phyloP scores from a whole-genome alignment of 257 asterid genomes.

The Primulina huaijiensis region DNA sequence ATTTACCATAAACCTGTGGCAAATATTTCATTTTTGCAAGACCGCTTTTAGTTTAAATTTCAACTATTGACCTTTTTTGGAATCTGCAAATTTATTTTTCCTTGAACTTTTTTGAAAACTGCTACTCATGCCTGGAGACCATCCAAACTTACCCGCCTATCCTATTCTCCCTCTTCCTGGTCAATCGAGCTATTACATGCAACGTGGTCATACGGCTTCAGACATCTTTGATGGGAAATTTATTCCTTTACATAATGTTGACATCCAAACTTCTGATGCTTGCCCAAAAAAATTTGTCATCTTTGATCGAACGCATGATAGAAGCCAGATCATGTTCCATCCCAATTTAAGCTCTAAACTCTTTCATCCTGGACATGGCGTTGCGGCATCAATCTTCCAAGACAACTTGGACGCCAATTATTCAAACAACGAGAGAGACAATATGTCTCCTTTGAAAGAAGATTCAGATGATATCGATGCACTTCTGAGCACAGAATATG shows the following conservation, averaged over 20 bases:
- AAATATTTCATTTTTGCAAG: conserved; percentile 17
- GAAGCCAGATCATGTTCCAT: conserved; percentile 66
- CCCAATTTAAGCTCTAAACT: conserved; percentile 54
- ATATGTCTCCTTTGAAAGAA: conserved; percentile 44
- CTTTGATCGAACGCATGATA: conserved; percentile 52
- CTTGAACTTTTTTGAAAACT: conserved; percentile 10
- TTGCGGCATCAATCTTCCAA: conserved; percentile 31
- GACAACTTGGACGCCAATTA: conserved; percentile 15
- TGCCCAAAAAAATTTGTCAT: conserved; percentile 72
- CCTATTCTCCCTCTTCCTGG: conserved; percentile 42
- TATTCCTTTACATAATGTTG: conserved; percentile 35
- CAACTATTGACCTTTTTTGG: conserved; percentile 8
- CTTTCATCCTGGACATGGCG: conserved; percentile 33
- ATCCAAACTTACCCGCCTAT: conserved; percentile 31
- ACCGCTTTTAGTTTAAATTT: conserved; percentile 12
- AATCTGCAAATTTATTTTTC: conserved; percentile 20
- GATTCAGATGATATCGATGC: conserved; percentile 78
- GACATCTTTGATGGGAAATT: conserved; percentile 36
- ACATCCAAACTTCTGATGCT: conserved; percentile 51
- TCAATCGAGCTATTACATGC: conserved; percentile 37
- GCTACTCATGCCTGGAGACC: conserved; percentile 55
- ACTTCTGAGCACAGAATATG: conserved; percentile 52
- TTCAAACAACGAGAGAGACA: conserved; percentile 32
- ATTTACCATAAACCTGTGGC: conserved; percentile 22
- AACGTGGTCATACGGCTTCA: conserved; percentile 38